Conservation (phyloP, 2,329 filamentous ascomycete species). For the Ophiobolus disseminans region DNA sequence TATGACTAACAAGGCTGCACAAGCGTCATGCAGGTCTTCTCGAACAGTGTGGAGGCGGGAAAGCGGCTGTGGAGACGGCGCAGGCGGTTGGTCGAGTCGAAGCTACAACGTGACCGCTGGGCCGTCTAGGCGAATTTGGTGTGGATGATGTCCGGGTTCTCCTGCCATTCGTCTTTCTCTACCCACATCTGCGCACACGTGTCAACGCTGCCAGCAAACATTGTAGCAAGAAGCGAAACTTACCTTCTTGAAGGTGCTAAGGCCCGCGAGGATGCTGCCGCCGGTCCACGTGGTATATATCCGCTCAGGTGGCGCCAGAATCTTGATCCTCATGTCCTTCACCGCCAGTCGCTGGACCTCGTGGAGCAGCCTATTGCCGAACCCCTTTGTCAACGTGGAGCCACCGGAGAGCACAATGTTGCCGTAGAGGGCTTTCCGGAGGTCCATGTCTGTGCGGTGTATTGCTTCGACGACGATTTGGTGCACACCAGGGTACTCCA, state of each 20-base stretch:
- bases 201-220: slow-evolving; percentile 31
- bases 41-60: slow-evolving; percentile 43
- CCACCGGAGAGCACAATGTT: slow-evolving; percentile 98
- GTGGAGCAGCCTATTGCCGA: slow-evolving; percentile 87
- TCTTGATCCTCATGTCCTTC: slow-evolving; percentile 99
- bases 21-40: slow-evolving; percentile 40
- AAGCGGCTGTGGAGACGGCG: slow-evolving; percentile 34
- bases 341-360: slow-evolving; percentile 94
- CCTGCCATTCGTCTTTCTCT: slow-evolving; percentile 99
- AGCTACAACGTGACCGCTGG: slow-evolving; percentile 45
- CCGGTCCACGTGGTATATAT: slow-evolving; percentile 99
- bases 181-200: slow-evolving; percentile 86
- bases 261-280: slow-evolving; percentile 91
- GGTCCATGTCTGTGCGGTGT: slow-evolving; percentile 90
- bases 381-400: slow-evolving; percentile 94
- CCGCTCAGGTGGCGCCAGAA: slow-evolving; percentile 94
- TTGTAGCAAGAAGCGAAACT: slow-evolving; percentile 35
- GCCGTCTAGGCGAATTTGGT: slow-evolving; percentile 88
- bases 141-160: slow-evolving; percentile 98
- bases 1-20: slow-evolving; percentile 45
- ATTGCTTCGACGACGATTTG: slow-evolving; percentile 98
- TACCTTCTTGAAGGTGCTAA: slow-evolving; percentile 99
- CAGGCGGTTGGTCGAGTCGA: slow-evolving; percentile 22
- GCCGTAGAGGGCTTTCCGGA: slow-evolving; percentile 90
- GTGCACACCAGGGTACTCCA: slow-evolving; percentile 96